These are phyloP conservation scores for Aspergillus aculeatus DNA, from an alignment of 2,329 filamentous ascomycete species.

Conservation along the genomic window DNA sequence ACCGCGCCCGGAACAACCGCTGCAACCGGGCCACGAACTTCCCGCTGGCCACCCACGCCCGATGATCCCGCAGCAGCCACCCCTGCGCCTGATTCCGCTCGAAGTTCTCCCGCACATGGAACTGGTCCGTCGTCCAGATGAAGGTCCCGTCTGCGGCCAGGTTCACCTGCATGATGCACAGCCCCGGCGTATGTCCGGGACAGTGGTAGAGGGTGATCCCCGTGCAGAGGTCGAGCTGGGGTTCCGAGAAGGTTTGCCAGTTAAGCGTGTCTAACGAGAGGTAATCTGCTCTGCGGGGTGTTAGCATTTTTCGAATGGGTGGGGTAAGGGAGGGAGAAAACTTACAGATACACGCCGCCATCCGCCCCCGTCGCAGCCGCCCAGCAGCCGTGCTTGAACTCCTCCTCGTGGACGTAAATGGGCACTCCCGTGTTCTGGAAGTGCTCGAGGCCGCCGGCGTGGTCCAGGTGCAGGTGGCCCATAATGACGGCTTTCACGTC, in stretches of 20 bases:
- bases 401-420: conserved; percentile 50
- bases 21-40: conserved; percentile 36
- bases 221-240: conserved; percentile 40
- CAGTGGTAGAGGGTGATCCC: conserved; percentile 41
- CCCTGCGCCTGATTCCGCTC: conserved; percentile 36
- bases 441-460: conserved; percentile 50
- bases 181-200: conserved; percentile 39
- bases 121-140: conserved; percentile 45
- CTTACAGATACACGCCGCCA: conserved; percentile 39
- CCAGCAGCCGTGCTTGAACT: conserved; percentile 49
- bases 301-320: too few relatives aligned
- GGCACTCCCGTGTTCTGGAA: conserved; percentile 45
- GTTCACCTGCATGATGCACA: conserved; percentile 40
- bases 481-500: conserved; percentile 50
- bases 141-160: conserved; percentile 37
- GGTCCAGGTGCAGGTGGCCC: conserved; percentile 50
- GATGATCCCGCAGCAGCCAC: conserved; percentile 38
- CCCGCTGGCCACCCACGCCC: conserved; percentile 36
- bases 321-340: not conserved
- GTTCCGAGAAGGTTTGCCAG: conserved; percentile 45
- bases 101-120: conserved; percentile 42
- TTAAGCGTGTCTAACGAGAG: conserved; percentile 39
- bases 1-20: conserved; percentile 28
- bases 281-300: conserved; percentile 22
- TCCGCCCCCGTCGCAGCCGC: conserved; percentile 45